A percentile compares a stretch with the other conserved stretches of the same genome.
Conservation (phyloP, 2,329 filamentous ascomycete species). For the Penicillium brasilianum region DNA sequence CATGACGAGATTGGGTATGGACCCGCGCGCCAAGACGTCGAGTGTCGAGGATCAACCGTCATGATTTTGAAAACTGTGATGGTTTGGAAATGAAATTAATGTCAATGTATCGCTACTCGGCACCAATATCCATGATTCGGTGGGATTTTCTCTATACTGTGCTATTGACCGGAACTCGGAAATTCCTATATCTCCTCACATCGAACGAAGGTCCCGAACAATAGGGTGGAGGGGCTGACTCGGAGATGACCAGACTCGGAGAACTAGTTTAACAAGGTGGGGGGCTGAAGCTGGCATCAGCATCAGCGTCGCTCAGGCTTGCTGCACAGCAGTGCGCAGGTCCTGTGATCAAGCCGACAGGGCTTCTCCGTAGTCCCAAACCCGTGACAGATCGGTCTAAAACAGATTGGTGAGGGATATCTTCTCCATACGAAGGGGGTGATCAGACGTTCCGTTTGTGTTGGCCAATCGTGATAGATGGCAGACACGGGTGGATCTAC, state of each 20-base stretch:
- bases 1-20: slow-evolving; percentile 3
- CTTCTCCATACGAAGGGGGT: slow-evolving; percentile 2
- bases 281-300: slow-evolving; percentile 12
- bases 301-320: slow-evolving; percentile 10
- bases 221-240: neutral
- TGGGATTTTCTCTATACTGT: too few relatives aligned
- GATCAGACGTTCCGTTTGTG: neutral
- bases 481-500: neutral
- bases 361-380: neutral
- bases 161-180: neutral
- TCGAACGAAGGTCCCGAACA: neutral
- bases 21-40: slow-evolving; percentile 10
- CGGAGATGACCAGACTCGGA: slow-evolving; percentile 15
- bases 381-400: neutral
- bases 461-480: slow-evolving; percentile 1
- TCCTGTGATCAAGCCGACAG: slow-evolving; percentile 19
- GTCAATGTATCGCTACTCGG: neutral
- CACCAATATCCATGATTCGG: neutral
- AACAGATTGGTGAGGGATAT: neutral
- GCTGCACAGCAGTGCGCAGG: slow-evolving; percentile 8
- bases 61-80: neutral
- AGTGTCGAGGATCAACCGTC: neutral
- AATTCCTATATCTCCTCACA: too few relatives aligned
- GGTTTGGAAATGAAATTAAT: neutral
- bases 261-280: slow-evolving; percentile 19